Conservation (phyloP, 305 asterid genomes). For the Caryopteris hybrid region DNA sequence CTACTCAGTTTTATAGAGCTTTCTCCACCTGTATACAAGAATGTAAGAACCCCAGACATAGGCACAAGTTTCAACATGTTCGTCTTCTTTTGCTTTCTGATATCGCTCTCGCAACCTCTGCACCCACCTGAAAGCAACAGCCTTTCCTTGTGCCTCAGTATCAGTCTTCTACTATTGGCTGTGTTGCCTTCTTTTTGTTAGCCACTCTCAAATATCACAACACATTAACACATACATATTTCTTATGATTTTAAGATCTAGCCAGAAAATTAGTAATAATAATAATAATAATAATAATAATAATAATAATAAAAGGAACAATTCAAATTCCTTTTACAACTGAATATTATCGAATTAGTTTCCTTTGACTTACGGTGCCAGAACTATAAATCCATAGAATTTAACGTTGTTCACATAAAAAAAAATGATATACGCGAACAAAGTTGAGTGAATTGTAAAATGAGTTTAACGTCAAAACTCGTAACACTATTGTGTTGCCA, state of each 20-base stretch:
- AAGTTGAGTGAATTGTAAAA: too few relatives aligned
- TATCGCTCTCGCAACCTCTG: constrained; percentile 1
- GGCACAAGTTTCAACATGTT: constrained; percentile 7
- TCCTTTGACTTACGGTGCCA: too few relatives aligned
- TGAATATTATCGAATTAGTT: too few relatives aligned
- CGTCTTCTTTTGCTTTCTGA: neutral
- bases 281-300: too few relatives aligned
- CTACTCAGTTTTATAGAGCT: neutral
- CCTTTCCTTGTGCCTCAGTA: neutral
- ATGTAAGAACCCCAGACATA: constrained; percentile 12
- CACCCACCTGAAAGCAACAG: constrained; percentile 2
- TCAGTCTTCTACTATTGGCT: constrained; percentile 9
- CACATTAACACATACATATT: neutral
- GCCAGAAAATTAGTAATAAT: too few relatives aligned
- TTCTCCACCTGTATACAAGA: constrained; percentile 13
- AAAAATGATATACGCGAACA: too few relatives aligned
- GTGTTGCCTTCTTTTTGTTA: constrained; percentile 12
- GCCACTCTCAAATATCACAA: neutral
- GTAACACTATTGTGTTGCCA: too few relatives aligned
- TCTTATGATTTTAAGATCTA: neutral
- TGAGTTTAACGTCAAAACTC: too few relatives aligned
- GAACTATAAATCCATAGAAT: too few relatives aligned
- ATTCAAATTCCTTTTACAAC: too few relatives aligned
- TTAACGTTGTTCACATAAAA: too few relatives aligned
- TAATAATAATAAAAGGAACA: too few relatives aligned